Percentiles rank a stretch among this genome's conserved stretches.
phyloP scores from a whole-genome alignment of 768 basidiomycete genomes.

The Lentinula sp. region DNA sequence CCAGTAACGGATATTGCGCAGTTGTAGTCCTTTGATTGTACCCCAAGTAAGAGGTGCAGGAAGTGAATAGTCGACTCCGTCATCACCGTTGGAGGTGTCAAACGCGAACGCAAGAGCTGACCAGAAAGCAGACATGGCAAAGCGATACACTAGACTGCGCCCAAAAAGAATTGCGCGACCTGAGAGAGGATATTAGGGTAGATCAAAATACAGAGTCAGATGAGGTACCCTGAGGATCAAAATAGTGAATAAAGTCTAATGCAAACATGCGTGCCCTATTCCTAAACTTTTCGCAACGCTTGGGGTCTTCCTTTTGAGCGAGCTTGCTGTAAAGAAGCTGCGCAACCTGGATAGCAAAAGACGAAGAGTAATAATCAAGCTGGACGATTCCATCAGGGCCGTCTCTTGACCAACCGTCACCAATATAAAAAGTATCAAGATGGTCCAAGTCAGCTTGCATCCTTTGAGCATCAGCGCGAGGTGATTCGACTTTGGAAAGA shows the following conservation, averaged over 20 bases:
- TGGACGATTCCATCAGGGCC: conserved; percentile 75
- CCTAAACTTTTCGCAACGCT: conserved; percentile 57
- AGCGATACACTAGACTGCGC: conserved; percentile 69
- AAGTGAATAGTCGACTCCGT: conserved; percentile 22
- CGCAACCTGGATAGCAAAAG: conserved; percentile 73
- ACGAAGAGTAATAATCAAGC: conserved; percentile 74
- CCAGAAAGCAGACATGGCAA: conserved; percentile 81
- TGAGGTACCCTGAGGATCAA: conserved; percentile 56
- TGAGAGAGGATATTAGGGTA: conserved; percentile 14
- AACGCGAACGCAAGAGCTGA: conserved; percentile 65
- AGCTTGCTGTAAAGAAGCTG: conserved; percentile 69
- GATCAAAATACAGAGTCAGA: neutral
- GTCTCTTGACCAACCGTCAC: conserved; percentile 71
- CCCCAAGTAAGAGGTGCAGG: conserved; percentile 73
- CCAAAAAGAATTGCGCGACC: conserved; percentile 75
- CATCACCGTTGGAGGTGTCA: conserved; percentile 28
- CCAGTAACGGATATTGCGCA: conserved; percentile 73
- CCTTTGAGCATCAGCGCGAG: conserved; percentile 47
- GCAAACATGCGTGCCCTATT: conserved; percentile 59
- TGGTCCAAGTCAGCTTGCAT: conserved; percentile 73
- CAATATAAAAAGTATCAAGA: conserved; percentile 75
- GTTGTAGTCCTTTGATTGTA: conserved; percentile 63
- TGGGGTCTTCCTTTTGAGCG: conserved; percentile 54
- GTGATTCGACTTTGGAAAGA: conserved; percentile 53
- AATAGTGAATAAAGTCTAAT: conserved; percentile 69